Base-by-base conservation (phyloP, 768 basidiomycete species). In the Serendipita sp. region DNA sequence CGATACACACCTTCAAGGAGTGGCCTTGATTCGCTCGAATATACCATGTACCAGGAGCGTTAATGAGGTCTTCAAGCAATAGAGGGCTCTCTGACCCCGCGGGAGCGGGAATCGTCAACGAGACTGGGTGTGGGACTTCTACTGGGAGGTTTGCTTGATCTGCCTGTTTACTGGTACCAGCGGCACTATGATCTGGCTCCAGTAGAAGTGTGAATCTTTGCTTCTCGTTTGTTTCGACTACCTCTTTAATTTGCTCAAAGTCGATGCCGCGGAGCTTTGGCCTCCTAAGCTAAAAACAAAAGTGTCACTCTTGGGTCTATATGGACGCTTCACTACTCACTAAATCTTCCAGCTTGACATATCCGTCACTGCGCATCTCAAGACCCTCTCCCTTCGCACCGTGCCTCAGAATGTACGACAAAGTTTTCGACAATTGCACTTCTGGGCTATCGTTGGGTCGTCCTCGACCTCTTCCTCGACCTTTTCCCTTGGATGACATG, bases 21-120 rank as follows among this genome's bases (percentile, higher is more conserved):
- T 94, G 92, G 0, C 92, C 92, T 72, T 94, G 92, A 67, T 89
- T 91, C 5, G 92, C 92, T 38, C 86, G 79, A 66, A 94, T 90
- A 85, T 85, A 89, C 88, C 88, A 88, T n/a, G 77, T 70, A 7
- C 77, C 74, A 9, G 71, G 74, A 3, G 68, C 67, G 33, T 61
- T 67, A 9, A 66, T 68, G 26, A 70, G 58, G 33, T 65, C 43
- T 26, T 56, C 30, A 11, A 58, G 33, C 11, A 11, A 2, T 4
- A n/a, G 11, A 9, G 62, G 61, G 22, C 66, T 53, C 61, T 75
- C 74, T 30, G 34, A 11, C 14, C 41, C 24, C 14, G 42, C 16
- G 16, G 20, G n/a, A 26, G 60, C 3, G 28, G 62, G 62, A 26
- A 48, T 42, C 17, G 62, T 30, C 16, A 16, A n/a, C 13, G 44